Percentiles rank a stretch among this genome's conserved stretches.
Conservation (phyloP, 1,284 basidiomycete species). For the Vanrija humicola region DNA sequence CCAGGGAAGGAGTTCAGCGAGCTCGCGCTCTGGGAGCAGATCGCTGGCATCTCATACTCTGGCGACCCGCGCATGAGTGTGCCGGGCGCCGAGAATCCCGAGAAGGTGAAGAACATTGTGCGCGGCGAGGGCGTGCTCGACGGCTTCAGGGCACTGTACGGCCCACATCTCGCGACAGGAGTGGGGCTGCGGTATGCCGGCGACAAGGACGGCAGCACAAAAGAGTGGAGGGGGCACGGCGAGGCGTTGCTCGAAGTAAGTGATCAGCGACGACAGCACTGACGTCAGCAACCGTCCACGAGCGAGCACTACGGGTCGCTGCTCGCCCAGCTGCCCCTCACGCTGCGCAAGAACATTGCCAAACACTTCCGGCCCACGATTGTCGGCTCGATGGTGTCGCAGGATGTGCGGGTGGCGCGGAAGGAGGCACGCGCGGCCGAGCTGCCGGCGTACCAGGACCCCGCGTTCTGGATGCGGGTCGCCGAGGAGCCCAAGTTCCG, state of each 20-base stretch:
- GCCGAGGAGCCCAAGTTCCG: conserved; percentile 62
- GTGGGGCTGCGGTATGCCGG: conserved; percentile 10
- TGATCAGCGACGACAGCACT: neutral
- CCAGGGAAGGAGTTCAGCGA: conserved; percentile 60
- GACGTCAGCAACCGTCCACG: conserved; percentile 60
- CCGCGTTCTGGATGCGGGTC: conserved; percentile 68
- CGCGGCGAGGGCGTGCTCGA: conserved; percentile 61
- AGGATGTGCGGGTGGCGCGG: conserved; percentile 8
- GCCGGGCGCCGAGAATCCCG: conserved; percentile 87
- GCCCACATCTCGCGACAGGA: conserved; percentile 66
- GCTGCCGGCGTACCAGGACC: conserved; percentile 55
- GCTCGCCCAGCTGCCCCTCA: conserved; percentile 68
- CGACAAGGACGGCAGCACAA: conserved; percentile 1
- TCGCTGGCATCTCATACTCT: conserved; percentile 81
- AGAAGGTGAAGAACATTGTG: conserved; percentile 93
- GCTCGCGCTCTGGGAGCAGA: conserved; percentile 74
- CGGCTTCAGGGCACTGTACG: conserved; percentile 85
- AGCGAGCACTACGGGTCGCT: conserved; percentile 65
- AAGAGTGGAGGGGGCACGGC: conserved; percentile 18
- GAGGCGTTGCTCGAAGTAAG: conserved; percentile 20
- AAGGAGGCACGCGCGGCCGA: neutral
- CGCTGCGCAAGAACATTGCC: conserved; percentile 47
- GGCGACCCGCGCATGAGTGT: conserved; percentile 83
- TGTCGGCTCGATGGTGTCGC: conserved; percentile 15
- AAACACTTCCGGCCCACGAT: conserved; percentile 23